Conservation (phyloP, 2,329 filamentous ascomycete genomes). For the Fusarium albosuccineum region DNA sequence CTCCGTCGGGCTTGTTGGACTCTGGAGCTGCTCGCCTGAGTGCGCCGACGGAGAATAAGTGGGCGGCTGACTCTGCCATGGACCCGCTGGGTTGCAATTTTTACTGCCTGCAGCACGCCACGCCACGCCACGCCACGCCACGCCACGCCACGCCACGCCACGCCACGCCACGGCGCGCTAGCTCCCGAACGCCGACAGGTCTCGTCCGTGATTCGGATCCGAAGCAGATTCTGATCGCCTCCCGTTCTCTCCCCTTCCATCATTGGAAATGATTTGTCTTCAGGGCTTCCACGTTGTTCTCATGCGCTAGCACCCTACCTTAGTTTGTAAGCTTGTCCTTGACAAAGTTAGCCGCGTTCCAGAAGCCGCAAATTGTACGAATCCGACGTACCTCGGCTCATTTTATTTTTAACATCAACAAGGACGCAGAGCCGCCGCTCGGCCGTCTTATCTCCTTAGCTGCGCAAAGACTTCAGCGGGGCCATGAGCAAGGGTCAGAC, state of each 20-base stretch:
- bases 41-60: constrained; percentile 5
- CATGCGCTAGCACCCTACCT: background rate
- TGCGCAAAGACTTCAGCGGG: too few species aligned
- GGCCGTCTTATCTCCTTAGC: constrained; percentile 13
- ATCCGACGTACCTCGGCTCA: background rate
- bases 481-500: too few species aligned
- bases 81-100: background rate
- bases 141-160: background rate
- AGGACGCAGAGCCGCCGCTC: constrained; percentile 5
- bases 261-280: background rate
- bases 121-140: background rate
- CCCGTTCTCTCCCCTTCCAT: background rate
- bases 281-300: background rate
- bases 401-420: background rate
- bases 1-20: constrained; percentile 31
- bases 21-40: constrained; percentile 9
- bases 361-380: background rate
- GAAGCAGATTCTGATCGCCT: constrained; percentile 7
- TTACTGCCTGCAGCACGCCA: constrained; percentile 7
- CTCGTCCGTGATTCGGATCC: constrained; percentile 30
- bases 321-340: background rate
- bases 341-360: background rate
- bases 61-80: background rate
- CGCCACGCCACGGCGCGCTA: background rate
- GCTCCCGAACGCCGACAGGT: constrained; percentile 5